A percentile compares a stretch with the other conserved stretches of the same genome.
phyloP scores from a whole-genome alignment of 257 asterid genomes.

The Solanum neorickii region DNA sequence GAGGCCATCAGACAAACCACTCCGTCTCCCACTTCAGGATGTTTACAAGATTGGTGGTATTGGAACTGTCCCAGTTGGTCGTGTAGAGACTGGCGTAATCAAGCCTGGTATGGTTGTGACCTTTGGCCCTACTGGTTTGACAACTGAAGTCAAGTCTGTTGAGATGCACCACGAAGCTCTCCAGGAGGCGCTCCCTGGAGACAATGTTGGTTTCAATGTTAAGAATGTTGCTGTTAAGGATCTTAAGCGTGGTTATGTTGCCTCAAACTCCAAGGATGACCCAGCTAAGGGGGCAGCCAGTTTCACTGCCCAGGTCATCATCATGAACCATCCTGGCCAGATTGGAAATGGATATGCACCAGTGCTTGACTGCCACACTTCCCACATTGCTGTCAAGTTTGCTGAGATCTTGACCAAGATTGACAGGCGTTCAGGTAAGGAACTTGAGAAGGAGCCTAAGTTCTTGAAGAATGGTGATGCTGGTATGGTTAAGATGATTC shows the following conservation, averaged over 20 bases:
- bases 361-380: constrained; percentile 59
- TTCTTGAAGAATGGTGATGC: constrained; percentile 73
- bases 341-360: constrained; percentile 64
- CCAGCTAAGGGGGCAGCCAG: constrained; percentile 66
- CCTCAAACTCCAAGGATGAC: constrained; percentile 72
- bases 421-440: neutral
- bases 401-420: neutral
- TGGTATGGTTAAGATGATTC: constrained; percentile 62
- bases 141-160: neutral
- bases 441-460: constrained; percentile 36
- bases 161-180: neutral
- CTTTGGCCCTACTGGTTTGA: neutral
- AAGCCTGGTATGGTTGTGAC: neutral
- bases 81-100: neutral
- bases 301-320: constrained; percentile 64
- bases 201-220: neutral
- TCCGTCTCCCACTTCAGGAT: constrained; percentile 82
- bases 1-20: constrained; percentile 84
- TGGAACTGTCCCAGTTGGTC: neutral
- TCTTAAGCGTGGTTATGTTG: neutral
- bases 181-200: neutral
- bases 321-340: constrained; percentile 75
- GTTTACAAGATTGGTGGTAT: constrained; percentile 43
- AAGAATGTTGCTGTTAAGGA: neutral
- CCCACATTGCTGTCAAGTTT: constrained; percentile 15